phyloP scores from a whole-genome alignment of 176 grass and related monocot species.

The Carex cristatella region DNA sequence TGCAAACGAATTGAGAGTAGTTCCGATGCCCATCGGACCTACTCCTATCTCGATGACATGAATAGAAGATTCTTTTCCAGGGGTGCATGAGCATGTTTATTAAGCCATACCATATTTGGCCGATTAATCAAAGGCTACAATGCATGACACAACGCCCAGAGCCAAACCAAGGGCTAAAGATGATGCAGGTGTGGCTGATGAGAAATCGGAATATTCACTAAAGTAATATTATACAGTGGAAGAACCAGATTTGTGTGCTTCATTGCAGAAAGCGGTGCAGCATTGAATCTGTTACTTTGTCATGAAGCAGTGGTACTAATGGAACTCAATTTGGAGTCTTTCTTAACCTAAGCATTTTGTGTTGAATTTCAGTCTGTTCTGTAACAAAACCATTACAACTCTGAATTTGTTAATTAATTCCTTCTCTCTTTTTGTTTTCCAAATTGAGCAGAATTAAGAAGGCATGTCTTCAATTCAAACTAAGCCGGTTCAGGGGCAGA shows the following conservation, averaged over 20 bases:
- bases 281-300: not conserved
- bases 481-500: no score
- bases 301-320: not conserved
- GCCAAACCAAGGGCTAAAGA: no score
- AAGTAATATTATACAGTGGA: not conserved
- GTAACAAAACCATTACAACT: not conserved
- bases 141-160: no score
- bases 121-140: no score
- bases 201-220: not conserved
- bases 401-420: conserved; percentile 10
- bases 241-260: not conserved
- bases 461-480: not conserved
- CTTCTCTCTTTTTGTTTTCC: conserved; percentile 27
- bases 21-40: no score
- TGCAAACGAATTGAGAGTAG: no score
- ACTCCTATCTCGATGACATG: no score
- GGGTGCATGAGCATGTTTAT: no score
- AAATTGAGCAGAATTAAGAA: conserved; percentile 29
- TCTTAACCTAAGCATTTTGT: not conserved
- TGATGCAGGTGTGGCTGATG: not conserved
- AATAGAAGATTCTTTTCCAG: no score
- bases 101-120: no score
- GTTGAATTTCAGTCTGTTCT: not conserved
- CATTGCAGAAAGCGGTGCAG: not conserved
- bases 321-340: not conserved